Percentiles rank a stretch among this genome's conserved stretches.
phyloP scores from a whole-genome alignment of 768 basidiomycete genomes.

The Amanita rubescens region DNA sequence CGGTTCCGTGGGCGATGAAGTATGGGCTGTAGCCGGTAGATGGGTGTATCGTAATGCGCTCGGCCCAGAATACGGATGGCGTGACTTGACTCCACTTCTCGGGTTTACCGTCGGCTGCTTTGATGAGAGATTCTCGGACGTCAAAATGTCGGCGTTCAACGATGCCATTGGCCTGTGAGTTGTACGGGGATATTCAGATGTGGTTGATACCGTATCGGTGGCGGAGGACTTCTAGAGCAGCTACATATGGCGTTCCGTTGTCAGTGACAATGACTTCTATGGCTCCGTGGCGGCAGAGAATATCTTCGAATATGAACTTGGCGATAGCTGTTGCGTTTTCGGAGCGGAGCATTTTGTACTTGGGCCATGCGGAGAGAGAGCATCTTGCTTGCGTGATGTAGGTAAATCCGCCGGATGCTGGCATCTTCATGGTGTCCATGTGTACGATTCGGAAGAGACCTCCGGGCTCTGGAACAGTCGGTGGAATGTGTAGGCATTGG shows the following conservation, averaged over 20 bases:
- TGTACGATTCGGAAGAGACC: neutral
- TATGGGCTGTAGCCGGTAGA: conserved; percentile 16
- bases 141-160: conserved; percentile 25
- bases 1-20: conserved; percentile 18
- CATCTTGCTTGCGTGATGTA: conserved; percentile 2
- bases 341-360: neutral
- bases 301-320: no score
- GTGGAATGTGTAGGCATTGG: neutral
- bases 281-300: no score
- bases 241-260: conserved; percentile 13
- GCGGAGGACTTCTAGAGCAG: conserved; percentile 12
- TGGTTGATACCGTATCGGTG: conserved; percentile 25
- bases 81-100: conserved; percentile 24
- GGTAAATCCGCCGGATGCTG: neutral
- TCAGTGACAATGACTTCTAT: no score
- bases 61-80: conserved; percentile 24
- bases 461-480: neutral
- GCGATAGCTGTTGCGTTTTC: no score
- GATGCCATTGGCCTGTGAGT: conserved; percentile 30
- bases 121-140: conserved; percentile 23
- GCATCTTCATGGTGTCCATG: neutral
- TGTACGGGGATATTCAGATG: conserved; percentile 34
- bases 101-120: conserved; percentile 22
- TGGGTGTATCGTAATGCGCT: conserved; percentile 22
- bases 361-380: neutral